Conservation (phyloP, 2,329 filamentous ascomycete species). For the Alternaria solani region DNA sequence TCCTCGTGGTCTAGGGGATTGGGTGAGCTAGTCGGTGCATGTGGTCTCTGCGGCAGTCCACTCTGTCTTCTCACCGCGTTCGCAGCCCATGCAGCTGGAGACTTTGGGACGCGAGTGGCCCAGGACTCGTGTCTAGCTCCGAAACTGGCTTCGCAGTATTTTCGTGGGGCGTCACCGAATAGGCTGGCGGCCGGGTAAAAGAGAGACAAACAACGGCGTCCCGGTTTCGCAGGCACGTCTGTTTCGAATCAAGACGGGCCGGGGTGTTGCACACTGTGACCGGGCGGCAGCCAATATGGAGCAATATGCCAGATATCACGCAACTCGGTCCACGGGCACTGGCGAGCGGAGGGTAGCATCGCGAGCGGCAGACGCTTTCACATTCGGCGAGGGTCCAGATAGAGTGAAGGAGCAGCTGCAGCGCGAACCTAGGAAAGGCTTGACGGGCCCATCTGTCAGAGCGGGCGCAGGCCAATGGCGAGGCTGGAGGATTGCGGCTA, state of each 20-base stretch:
- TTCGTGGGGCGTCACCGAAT: conserved; percentile 43
- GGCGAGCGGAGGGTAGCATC: conserved; percentile 33
- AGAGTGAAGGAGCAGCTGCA: conserved; percentile 23
- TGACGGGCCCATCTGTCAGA: conserved; percentile 20
- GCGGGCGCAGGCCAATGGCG: conserved; percentile 20
- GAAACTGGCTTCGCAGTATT: conserved; percentile 30
- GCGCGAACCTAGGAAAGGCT: conserved; percentile 15
- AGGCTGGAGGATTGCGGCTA: conserved; percentile 12
- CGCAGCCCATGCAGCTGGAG: conserved; percentile 34
- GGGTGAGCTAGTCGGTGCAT: conserved; percentile 35
- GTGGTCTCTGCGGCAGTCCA: conserved; percentile 32
- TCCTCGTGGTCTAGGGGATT: conserved; percentile 19
- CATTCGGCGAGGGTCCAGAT: conserved; percentile 25
- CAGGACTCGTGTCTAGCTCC: conserved; percentile 17
- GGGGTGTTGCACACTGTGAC: conserved; percentile 44
- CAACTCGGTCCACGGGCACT: conserved; percentile 36
- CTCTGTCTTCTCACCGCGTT: conserved; percentile 24
- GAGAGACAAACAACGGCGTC: conserved; percentile 42
- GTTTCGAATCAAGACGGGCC: conserved; percentile 41
- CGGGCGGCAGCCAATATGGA: conserved; percentile 42
- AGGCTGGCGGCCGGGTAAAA: conserved; percentile 45
- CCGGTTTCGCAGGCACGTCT: conserved; percentile 42
- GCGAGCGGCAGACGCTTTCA: conserved; percentile 23
- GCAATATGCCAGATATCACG: conserved; percentile 46
- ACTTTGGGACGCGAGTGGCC: conserved; percentile 24